Evolutionary conservation across 352 stramenopile species (phyloP), one percentile per base, ranked within the genome.

Genomic region (Phytophthora cryptogea): DNA sequence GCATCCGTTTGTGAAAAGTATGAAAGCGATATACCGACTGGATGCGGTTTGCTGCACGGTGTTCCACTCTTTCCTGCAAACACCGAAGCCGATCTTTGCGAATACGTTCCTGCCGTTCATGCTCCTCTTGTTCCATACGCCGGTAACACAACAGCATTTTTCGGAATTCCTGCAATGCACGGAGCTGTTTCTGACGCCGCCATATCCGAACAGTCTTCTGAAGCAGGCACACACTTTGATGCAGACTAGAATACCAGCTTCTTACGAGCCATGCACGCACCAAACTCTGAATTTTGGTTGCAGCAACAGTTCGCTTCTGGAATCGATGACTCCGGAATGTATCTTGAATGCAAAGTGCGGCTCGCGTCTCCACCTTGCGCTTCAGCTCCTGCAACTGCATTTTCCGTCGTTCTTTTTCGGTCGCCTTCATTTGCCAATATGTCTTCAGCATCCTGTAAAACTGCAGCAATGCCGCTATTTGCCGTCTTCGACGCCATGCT

Each of bases 131-230:
- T 14, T 76, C 50, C 57, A 81, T 63, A 5, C 58, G 67, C 23
- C 68, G 64, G 51, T 76, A 80, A 17, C 30, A 9, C 20, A 66
- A 28, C 1, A 83, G 59, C 66, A 74, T 63, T 11, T 33, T 41
- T 16, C 54, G 61, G 35, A 86, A 86, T 31, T 20, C 36, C 17
- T 72, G 17, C 17, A 86, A 43, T 3, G 51, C 73, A 9, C 27
- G 36, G 14, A 83, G 44, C 17, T 82, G 73, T 52, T 32, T 46
- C 27, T 68, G 67, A 39, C 69, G 69, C 20, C 74, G 76, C 72
- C 75, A 79, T 45, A 66, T 51, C 2, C 69, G 74, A 6, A 76
- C 46, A 37, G 76, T 83, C 8, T 54, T 63, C 61, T 84, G 76
- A 13, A 84, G 45, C 30, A 70, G 17, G 17, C 45, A 49, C 11